Evolutionary conservation across 139 green algal genomes (phyloP), one percentile per base, ranked within the genome.

Genomic region (Astrephomene gubernaculifera): DNA sequence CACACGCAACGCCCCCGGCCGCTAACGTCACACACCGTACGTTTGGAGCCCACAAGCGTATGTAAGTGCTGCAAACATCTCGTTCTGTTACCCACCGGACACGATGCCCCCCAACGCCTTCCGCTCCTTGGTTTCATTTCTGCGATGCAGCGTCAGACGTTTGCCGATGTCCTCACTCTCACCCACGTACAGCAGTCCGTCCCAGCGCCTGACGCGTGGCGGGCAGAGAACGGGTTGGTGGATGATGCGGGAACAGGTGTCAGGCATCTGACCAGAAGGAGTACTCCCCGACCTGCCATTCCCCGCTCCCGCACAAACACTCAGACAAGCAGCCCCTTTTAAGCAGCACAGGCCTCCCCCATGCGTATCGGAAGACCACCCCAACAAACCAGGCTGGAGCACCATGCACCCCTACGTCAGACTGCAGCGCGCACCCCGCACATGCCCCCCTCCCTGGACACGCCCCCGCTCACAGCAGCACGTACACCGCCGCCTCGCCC

Each of bases 201-300:
- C 39, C 75, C 75, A 83, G 21, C 39, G 27, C 39, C 75, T 83
- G 54, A n/a, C n/a, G n/a, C n/a, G n/a, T n/a, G n/a, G n/a, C n/a
- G n/a, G n/a, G n/a, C n/a, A n/a, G n/a, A n/a, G n/a, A n/a, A n/a
- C n/a, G n/a, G n/a, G n/a, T n/a, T n/a, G n/a, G n/a, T n/a, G n/a
- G n/a, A n/a, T n/a, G n/a, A n/a, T n/a, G n/a, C n/a, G n/a, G n/a
- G n/a, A n/a, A n/a, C n/a, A n/a, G n/a, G n/a, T n/a, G n/a, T n/a
- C 8, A 41, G 63, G 63, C 63, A 71, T 21, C 14, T 4, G 10
- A 39, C 8, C n/a, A 41, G n/a, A 71, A 41, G 63, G 63, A 24
- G 63, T n/a, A n/a, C n/a, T n/a, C n/a, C n/a, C n/a, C n/a, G 24
- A 24, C 21, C 57, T 12, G 21, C 57, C 22, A 67, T 57, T 57